Conservation (phyloP, 495 filamentous ascomycete genomes). For the Aspergillus steynii region DNA sequence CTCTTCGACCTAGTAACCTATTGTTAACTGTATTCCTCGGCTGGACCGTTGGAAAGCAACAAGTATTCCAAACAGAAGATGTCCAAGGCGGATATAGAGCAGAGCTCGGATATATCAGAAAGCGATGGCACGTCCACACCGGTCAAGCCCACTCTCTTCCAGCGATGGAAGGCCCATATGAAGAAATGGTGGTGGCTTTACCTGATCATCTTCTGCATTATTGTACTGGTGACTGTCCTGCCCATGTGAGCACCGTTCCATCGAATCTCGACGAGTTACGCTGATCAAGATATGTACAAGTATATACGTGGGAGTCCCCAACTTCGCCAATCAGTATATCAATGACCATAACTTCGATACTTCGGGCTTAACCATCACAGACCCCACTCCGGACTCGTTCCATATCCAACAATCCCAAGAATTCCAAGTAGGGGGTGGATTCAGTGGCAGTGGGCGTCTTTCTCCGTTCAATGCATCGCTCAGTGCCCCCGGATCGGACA, state of each 20-base stretch:
- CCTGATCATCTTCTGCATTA: conserved; percentile 20
- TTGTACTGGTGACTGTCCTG: conserved; percentile 26
- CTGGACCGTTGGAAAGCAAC: not conserved
- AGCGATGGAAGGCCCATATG: conserved; percentile 30
- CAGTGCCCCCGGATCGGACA: conserved; percentile 14
- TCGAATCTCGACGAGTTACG: conserved; percentile 1
- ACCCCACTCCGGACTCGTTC: conserved; percentile 24
- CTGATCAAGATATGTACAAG: conserved; percentile 9
- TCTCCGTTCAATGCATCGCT: conserved; percentile 29
- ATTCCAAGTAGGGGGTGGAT: conserved; percentile 23
- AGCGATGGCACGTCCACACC: conserved; percentile 3
- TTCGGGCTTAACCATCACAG: conserved; percentile 25
- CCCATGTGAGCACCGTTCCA: conserved; percentile 22
- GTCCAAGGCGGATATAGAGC: conserved; percentile 26
- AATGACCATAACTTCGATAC: conserved; percentile 29
- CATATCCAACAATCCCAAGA: conserved; percentile 25
- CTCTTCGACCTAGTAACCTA: not conserved
- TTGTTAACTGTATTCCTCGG: not conserved
- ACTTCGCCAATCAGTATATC: conserved; percentile 31
- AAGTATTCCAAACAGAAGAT: conserved; percentile 7
- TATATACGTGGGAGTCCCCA: conserved; percentile 32
- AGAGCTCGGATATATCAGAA: conserved; percentile 18
- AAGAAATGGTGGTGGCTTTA: conserved; percentile 37
- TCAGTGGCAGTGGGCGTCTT: conserved; percentile 30
- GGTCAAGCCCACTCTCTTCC: conserved; percentile 25